Base-by-base conservation (phyloP, 805 yeast species). In the Candida sonorensis region DNA sequence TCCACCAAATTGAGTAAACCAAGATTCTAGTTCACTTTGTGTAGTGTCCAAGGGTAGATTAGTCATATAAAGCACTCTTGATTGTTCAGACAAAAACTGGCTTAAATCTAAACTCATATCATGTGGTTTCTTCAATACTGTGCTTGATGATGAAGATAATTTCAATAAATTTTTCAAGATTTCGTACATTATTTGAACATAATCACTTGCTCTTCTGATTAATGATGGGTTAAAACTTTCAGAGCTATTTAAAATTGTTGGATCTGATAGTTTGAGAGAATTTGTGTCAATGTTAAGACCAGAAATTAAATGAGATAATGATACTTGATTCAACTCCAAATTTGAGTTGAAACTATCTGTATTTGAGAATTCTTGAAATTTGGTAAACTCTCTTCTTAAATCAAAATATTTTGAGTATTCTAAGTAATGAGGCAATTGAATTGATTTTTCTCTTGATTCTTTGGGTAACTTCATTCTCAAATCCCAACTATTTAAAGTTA, bases 1-100 rank as follows among this genome's bases (percentile, higher is more conserved):
- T 2, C 85, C 81, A 3, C 94, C 94, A 53, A 72, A 80, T 51
- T 83, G 92, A 4, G 86, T 76, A 53, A 86, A 87, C 95, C 96
- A 88, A 20, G 81, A 68, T 61, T 87, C 96, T 29, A 87, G 64
- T 57, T 88, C 96, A 31, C 86, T 70, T 57, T 88, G 96, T 1
- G 95, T 88, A 5, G 90, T 83, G 48, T 87, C 96, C 17, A 66
- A 65, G 2, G 95, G 88, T 42, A 88, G 61, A 54, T 85, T 86
- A n/a, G 81, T 68, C 57, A 87, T 62, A 53, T 77, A 84, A 33
- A 87, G 55, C n/a, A 85, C 83, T 47, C 77, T 78, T 3, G 94
- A 82, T 35, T 79, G 66, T 53, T 86, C 95, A 11, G 67, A 59
- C 23, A 73, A 53, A 48, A 87, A 87, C 7, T 74, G 72, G 28